Evolutionary conservation across 108 stramenopile genomes (phyloP).

Genomic region (Schizochytrium sp.): DNA sequence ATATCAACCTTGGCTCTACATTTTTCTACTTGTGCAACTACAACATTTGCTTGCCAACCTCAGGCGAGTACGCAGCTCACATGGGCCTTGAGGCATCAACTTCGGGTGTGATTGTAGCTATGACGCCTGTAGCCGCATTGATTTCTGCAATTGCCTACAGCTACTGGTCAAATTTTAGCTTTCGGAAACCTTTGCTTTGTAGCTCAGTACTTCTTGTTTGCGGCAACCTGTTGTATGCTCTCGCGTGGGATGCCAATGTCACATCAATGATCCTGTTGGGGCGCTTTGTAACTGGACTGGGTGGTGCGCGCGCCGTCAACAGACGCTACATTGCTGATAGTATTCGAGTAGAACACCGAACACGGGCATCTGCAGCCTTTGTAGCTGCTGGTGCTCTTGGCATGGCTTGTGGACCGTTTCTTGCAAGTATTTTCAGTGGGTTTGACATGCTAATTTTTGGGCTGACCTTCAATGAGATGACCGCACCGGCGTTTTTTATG

Average conservation of each 20-base stretch:
- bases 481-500: slow-evolving; percentile 86
- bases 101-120: slow-evolving; percentile 88
- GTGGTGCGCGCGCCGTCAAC: slow-evolving; percentile 86
- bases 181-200: slow-evolving; percentile 84
- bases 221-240: slow-evolving; percentile 87
- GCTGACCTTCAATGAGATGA: slow-evolving; percentile 65
- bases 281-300: slow-evolving; percentile 88
- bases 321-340: slow-evolving; percentile 91
- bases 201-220: slow-evolving; percentile 79
- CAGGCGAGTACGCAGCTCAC: slow-evolving; percentile 81
- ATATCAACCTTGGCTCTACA: slow-evolving; percentile 84
- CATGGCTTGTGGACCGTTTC: slow-evolving; percentile 86
- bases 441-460: slow-evolving; percentile 73
- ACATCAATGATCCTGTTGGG: slow-evolving; percentile 85
- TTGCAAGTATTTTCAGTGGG: slow-evolving; percentile 79
- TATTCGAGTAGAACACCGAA: slow-evolving; percentile 80
- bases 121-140: slow-evolving; percentile 88
- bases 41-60: slow-evolving; percentile 90
- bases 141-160: slow-evolving; percentile 82
- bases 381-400: slow-evolving; percentile 86
- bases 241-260: slow-evolving; percentile 82
- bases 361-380: slow-evolving; percentile 86
- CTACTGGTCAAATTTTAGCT: slow-evolving; percentile 88
- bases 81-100: slow-evolving; percentile 82
- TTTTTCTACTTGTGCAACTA: slow-evolving; percentile 94